Base-by-base conservation (phyloP, 2,329 filamentous ascomycete genomes). In the Aspergillus proliferans region DNA sequence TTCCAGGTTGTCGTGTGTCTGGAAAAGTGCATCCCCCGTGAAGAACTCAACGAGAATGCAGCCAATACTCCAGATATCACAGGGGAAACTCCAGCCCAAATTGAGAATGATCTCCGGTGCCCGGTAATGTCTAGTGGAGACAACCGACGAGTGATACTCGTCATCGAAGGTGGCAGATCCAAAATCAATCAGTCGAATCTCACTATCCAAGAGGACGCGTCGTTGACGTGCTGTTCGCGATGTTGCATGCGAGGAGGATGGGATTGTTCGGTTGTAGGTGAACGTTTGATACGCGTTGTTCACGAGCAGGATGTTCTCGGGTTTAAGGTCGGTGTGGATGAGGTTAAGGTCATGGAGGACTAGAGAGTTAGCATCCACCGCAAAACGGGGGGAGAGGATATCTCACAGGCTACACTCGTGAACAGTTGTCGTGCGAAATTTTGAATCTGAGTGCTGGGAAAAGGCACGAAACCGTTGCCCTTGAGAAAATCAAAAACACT, bases 401-500 rank as follows among this genome's bases (percentile, higher is more conserved):
- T 83, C 88, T 78, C 75, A 95, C 89, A 98, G 50, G 93, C 93
- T 63, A 98, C 94, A 63, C 92, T 97, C n/a, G 92, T 97, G 53
- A 98, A 87, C 14, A 98, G 77, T 67, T 98, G 93, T 45, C 92
- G 84, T 43, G 93, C 93, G 76, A 98, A 97, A 66, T 83, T 92
- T 69, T 97, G 93, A 51, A 98, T 98, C 70, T 98, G 93, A 57
- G 91, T 96, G 76, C 94, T 97, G 10, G 93, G 93, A 64, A 98
- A 98, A 0, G 93, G 93, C 15, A 95, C 90, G 65, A 98, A 98
- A 56, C 83, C 81, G 65, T 97, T 97, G 63, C 86, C 85, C 74
- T 98, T 98, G 43, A 98, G 78, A 60, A 98, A 98, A 71, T 98
- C 93, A 67, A 98, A 98, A 46, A 98, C 92, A 61, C 92, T 97